Base-by-base conservation (phyloP, 2,329 filamentous ascomycete species). In the Scleromitrula shiraiana region DNA sequence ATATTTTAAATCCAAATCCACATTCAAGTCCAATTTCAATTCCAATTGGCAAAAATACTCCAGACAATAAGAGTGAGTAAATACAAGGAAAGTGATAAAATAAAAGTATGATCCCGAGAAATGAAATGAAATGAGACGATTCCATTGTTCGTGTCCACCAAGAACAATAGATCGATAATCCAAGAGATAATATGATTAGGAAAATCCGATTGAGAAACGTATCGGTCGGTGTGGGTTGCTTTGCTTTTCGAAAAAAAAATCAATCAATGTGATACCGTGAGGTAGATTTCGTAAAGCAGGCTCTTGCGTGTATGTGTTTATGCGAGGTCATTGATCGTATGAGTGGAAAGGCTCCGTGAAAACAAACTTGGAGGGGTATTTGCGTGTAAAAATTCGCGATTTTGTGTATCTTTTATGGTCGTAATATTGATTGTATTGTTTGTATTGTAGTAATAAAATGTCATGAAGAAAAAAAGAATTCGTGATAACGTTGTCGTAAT, bases 391-490 rank as follows among this genome's bases (percentile, higher is more conserved):
- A 43, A 40, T 14, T 17, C 30, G 42, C 9, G 26, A 23, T 36
- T 17, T 6, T 38, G 33, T 45, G 24, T 45, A 14, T 42, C n/a
- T 42, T 12, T 35, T 24, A 15, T 22, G 17, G 32, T 41, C 15
- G 24, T 32, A 27, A n/a, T 47, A 19, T 33, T 42, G 10, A 26
- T 20, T 29, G 35, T 32, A 32, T 35, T 19, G 17, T 10, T 26
- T 24, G 29, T 35, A 19, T 19, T 43, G 41, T 24, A 35, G 41
- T 33, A 41, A 42, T 39, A 30, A 46, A 35, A 42, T 35, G n/a
- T 42, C n/a, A 48, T 48, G 45, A 48, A n/a, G n/a, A n/a, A n/a
- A n/a, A n/a, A n/a, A 48, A 48, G 42, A 27, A 22, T 48, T 42
- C 45, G 45, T 48, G 45, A 42, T 42, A 48, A 48, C 45, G 45